A percentile compares a stretch with the other conserved stretches of the same genome.
These are phyloP conservation scores for Agastache rugosa DNA, from an alignment of 257 asterid genomes.

Conservation along the genomic window DNA sequence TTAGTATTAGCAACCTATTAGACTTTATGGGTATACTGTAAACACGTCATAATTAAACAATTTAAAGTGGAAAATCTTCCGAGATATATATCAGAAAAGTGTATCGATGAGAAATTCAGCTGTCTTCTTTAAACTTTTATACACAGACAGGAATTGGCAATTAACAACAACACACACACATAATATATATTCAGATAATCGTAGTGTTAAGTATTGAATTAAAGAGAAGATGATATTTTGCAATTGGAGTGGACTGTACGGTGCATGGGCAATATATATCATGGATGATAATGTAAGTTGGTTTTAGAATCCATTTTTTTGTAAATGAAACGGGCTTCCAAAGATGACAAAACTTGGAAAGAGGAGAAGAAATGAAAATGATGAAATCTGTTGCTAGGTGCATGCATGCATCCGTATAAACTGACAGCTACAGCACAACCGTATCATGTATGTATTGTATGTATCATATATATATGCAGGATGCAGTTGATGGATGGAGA, in stretches of 20 bases:
- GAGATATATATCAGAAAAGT: background rate
- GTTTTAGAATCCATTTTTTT: background rate
- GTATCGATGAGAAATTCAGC: background rate
- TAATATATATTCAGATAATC: too few species aligned
- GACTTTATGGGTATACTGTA: background rate
- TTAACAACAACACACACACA: background rate
- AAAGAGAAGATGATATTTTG: too few species aligned
- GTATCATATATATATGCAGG: background rate
- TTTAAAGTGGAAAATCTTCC: background rate
- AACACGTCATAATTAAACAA: background rate
- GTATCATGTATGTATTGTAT: background rate
- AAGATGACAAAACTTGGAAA: conserved; percentile 36
- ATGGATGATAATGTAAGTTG: background rate
- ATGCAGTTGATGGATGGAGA: background rate
- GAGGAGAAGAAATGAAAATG: conserved; percentile 32
- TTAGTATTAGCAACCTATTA: background rate
- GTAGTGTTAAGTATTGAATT: too few species aligned
- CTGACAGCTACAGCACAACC: background rate
- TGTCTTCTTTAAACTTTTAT: background rate
- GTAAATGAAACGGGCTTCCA: background rate
- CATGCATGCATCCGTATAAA: conserved; percentile 18
- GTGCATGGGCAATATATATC: background rate
- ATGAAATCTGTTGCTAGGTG: conserved; percentile 2
- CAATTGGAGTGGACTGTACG: background rate
- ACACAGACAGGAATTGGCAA: background rate